These are phyloP conservation scores for Talaromyces funiculosus DNA, from an alignment of 2,329 filamentous ascomycete species.

Conservation along the genomic window DNA sequence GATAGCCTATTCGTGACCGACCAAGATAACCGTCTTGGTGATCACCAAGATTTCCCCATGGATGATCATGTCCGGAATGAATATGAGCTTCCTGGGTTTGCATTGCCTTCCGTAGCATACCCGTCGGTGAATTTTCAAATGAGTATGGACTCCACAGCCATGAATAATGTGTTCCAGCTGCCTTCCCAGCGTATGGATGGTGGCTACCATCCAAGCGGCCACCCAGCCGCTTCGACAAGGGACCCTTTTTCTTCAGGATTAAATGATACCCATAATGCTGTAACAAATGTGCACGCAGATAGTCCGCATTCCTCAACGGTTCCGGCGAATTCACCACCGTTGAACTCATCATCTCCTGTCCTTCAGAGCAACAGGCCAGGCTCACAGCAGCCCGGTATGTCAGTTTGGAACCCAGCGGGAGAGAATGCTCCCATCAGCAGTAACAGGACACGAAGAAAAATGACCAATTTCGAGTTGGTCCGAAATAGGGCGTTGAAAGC, in stretches of 20 bases:
- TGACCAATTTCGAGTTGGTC: not conserved
- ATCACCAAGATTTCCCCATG: not conserved
- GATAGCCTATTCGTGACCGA: too few species aligned
- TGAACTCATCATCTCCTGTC: too few species aligned
- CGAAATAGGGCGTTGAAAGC: not conserved
- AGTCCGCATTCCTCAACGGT: not conserved
- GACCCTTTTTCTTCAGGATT: too few species aligned
- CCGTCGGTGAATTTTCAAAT: not conserved
- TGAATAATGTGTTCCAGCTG: not conserved
- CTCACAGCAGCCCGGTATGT: not conserved
- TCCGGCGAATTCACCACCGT: not conserved
- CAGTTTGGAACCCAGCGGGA: not conserved
- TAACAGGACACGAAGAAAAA: not conserved
- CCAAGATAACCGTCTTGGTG: not conserved
- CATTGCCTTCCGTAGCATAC: not conserved
- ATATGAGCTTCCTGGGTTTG: not conserved
- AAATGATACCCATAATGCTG: not conserved
- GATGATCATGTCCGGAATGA: not conserved
- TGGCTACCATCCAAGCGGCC: not conserved
- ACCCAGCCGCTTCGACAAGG: too few species aligned
- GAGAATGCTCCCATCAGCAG: not conserved
- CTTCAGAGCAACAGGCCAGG: not conserved
- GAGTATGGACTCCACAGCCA: not conserved
- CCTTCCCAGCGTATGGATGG: not conserved
- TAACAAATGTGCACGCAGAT: not conserved